Conservation (phyloP, 768 basidiomycete genomes). For the Gautieria morchelliformis region DNA sequence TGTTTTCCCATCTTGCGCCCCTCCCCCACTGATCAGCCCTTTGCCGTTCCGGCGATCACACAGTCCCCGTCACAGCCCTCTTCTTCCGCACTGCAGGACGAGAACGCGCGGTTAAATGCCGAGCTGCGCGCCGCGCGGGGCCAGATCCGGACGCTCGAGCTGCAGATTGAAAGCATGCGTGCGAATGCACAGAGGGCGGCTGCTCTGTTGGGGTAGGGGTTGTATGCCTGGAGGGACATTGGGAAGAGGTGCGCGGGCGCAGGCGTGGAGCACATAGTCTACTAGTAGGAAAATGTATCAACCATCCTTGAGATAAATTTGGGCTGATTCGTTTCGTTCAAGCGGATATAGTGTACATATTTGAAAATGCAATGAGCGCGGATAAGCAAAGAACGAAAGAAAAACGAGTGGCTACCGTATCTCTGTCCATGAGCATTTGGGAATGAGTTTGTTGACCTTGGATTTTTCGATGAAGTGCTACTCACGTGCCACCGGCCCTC, state of each 20-base stretch:
- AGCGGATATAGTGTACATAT: too few relatives aligned
- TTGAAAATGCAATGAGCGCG: too few relatives aligned
- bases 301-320: too few relatives aligned
- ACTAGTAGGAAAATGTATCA: background rate
- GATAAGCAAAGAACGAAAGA: too few relatives aligned
- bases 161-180: conserved; percentile 67
- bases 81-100: conserved; percentile 29
- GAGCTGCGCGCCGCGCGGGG: conserved; percentile 74
- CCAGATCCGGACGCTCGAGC: conserved; percentile 74
- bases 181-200: conserved; percentile 65
- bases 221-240: conserved; percentile 13
- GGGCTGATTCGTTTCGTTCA: too few relatives aligned
- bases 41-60: conserved; percentile 9
- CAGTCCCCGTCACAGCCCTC: background rate
- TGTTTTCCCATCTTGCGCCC: background rate
- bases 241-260: background rate
- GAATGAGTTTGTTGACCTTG: too few relatives aligned
- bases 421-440: too few relatives aligned
- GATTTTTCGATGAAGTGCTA: too few relatives aligned
- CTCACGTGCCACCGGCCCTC: too few relatives aligned
- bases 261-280: background rate
- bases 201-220: conserved; percentile 41
- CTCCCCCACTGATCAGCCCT: background rate
- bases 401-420: too few relatives aligned
- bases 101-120: conserved; percentile 50